Evolutionary conservation across 352 stramenopile species (phyloP), one percentile per base, ranked within the genome.

Genomic region (Phytophthora vignae): DNA sequence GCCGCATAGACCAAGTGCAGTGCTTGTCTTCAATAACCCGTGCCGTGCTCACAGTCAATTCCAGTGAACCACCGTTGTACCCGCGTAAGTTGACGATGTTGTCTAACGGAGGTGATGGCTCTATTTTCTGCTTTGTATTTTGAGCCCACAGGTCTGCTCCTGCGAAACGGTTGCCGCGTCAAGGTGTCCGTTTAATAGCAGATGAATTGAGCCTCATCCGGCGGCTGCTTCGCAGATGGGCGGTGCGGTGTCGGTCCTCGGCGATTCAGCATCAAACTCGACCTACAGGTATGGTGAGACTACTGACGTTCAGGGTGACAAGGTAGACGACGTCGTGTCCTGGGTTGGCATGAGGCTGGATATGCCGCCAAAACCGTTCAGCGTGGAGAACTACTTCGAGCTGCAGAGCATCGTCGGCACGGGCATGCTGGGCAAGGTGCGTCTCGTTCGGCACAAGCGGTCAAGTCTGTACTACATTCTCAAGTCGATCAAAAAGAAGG

Each of bases 401-500:
- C 22, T 91, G 61, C 67, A 84, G 66, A 75, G 74, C 4, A 76
- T 94, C 10, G 67, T 94, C 4, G 87, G 87, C 56, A 93, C 82
- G 4, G 87, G 87, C 25, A 93, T 94, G 81, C 69, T 94, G 5
- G 87, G 87, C 27, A 81, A 86, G 59, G 87, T 94, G 57, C 81
- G 79, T 3, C 69, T 92, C 3, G 74, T 90, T 48, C 78, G 92
- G 62, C 78, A 91, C 71, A 88, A 83, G 21, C 81, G 81, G 27
- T 80, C 82, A 12, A 74, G 65, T 21, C 82, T 88, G 64, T 93
- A 78, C 60, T 95, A 88, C 57, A 83, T 87, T 1, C 66, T 95
- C 64, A 95, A 95, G 69, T 88, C 83, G n/a, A 82, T 95, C 70
- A 74, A 80, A 57, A 95, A 95, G 64, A 73, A 79, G 33, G 79